Conservation (phyloP, 306 rosid species). For the Acacia melanoxylon region DNA sequence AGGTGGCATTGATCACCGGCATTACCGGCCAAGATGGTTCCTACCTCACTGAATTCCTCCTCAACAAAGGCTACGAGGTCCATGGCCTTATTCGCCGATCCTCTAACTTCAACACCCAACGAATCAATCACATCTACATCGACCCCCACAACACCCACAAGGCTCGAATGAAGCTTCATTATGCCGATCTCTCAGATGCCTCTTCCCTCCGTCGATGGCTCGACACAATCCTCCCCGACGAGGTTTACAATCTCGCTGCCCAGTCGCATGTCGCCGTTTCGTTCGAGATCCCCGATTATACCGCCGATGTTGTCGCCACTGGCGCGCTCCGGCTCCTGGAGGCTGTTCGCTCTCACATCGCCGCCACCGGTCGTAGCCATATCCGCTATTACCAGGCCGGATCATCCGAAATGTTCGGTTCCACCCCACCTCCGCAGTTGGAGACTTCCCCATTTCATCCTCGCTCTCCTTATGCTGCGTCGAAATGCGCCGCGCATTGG, state of each 20-base stretch:
- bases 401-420: constrained; percentile 91
- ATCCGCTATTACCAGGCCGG: constrained; percentile 96
- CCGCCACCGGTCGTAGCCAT: constrained; percentile 63
- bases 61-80: constrained; percentile 81
- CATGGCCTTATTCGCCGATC: constrained; percentile 96
- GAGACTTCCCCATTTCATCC: constrained; percentile 93
- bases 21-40: constrained; percentile 98
- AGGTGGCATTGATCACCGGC: constrained; percentile 86
- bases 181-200: constrained; percentile 95
- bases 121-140: constrained; percentile 97
- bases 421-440: constrained; percentile 90
- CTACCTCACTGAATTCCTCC: constrained; percentile 89
- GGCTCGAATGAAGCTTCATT: constrained; percentile 98
- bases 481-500: constrained; percentile 98
- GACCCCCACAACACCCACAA: constrained; percentile 98
- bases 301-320: constrained; percentile 96
- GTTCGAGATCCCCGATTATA: constrained; percentile 97
- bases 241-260: constrained; percentile 98
- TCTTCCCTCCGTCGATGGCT: constrained; percentile 99
- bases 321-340: constrained; percentile 92
- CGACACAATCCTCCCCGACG: constrained; percentile 84
- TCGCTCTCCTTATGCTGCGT: constrained; percentile 92
- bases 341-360: constrained; percentile 89
- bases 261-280: constrained; percentile 98
- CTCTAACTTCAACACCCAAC: constrained; percentile 93